A percentile compares a stretch with the other conserved stretches of the same genome.
Conservation (phyloP, 495 filamentous ascomycete species). For the Lophiotrema nucula region DNA sequence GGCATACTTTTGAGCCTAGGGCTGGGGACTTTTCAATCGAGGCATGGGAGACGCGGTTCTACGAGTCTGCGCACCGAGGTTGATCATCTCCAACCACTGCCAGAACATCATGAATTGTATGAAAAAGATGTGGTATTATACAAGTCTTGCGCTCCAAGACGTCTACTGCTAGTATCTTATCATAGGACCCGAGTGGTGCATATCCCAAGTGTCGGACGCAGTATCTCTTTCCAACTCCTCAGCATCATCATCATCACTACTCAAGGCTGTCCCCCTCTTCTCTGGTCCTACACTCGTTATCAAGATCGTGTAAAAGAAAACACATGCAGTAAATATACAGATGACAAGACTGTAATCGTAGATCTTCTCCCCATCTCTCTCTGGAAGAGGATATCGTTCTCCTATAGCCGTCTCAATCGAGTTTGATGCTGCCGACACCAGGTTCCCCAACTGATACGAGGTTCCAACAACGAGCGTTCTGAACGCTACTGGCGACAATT, state of each 20-base stretch:
- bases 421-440: conserved; percentile 74
- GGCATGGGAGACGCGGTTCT: too few species aligned
- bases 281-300: conserved; percentile 76
- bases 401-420: conserved; percentile 84
- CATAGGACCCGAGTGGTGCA: not conserved
- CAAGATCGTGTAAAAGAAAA: conserved; percentile 75
- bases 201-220: not conserved
- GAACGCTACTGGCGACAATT: conserved; percentile 76
- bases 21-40: too few species aligned
- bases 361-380: conserved; percentile 44
- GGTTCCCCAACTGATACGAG: conserved; percentile 79
- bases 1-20: too few species aligned
- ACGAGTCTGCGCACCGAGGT: too few species aligned
- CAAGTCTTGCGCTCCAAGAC: too few species aligned
- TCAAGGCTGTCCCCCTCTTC: conserved; percentile 60
- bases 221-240: conserved; percentile 58
- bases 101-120: too few species aligned
- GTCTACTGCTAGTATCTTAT: not conserved
- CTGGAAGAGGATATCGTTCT: conserved; percentile 71
- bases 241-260: conserved; percentile 57
- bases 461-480: conserved; percentile 82
- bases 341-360: conserved; percentile 92
- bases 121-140: too few species aligned
- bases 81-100: too few species aligned
- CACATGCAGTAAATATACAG: conserved; percentile 87